Evolutionary conservation across 2,329 filamentous ascomycete species (phyloP).

Genomic region (Verticillium klebahnii): DNA sequence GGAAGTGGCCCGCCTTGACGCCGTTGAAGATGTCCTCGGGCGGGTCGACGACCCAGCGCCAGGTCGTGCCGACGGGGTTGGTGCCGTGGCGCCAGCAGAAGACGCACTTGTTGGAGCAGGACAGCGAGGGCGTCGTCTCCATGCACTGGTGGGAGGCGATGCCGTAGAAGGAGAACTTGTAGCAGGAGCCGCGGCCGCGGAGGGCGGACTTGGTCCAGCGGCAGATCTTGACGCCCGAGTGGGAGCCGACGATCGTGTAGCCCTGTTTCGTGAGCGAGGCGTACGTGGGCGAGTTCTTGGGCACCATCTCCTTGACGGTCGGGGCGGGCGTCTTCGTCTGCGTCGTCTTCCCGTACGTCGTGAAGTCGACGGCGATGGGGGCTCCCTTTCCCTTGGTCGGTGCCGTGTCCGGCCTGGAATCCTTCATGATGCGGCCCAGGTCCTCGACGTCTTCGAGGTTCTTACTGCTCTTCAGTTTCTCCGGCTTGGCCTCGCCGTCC

Average conservation of each 20-base stretch:
- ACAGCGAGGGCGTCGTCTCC: constrained; percentile 94
- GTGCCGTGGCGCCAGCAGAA: constrained; percentile 99
- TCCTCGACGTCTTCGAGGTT: constrained; percentile 80
- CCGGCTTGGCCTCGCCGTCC: constrained; percentile 37
- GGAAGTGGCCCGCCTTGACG: constrained; percentile 87
- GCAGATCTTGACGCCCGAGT: constrained; percentile 96
- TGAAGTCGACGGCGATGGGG: constrained; percentile 81
- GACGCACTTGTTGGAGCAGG: constrained; percentile 96
- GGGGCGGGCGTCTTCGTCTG: constrained; percentile 38
- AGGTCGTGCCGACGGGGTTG: constrained; percentile 92
- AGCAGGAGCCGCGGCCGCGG: constrained; percentile 88
- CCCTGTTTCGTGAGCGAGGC: constrained; percentile 90
- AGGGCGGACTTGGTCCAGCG: constrained; percentile 98
- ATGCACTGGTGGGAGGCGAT: constrained; percentile 97
- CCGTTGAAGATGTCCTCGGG: constrained; percentile 86
- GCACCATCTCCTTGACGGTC: constrained; percentile 85
- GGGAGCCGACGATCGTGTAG: constrained; percentile 90
- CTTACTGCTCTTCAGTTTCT: constrained; percentile 30
- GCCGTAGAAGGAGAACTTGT: constrained; percentile 97
- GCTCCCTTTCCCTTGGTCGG: constrained; percentile 25
- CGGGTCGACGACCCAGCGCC: constrained; percentile 93
- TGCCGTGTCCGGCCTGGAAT: constrained; percentile 32
- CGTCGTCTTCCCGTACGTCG: constrained; percentile 56
- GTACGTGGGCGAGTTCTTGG: constrained; percentile 83
- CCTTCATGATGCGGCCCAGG: constrained; percentile 61